Base-by-base conservation (phyloP, 306 rosid genomes). In the Cicer bijugum region DNA sequence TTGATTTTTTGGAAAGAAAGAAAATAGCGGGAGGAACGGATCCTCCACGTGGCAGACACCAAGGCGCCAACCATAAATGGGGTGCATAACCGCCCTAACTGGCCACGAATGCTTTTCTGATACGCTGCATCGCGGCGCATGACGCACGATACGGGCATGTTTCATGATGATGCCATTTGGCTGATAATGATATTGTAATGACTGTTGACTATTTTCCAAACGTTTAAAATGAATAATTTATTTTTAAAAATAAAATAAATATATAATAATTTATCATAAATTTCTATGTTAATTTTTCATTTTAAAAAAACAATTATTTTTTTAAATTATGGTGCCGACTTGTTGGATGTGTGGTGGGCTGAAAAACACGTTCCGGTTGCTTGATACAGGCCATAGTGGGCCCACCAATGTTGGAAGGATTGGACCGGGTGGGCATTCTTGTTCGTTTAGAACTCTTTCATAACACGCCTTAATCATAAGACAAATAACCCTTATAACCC, bases 1-100 rank as follows among this genome's bases (percentile, higher is more conserved):
- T 78, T 67, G 68, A 28, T 28, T 28, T 28, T 28, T 28, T 4
- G 35, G 35, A 68, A 69, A 44, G 62, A 40, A 28, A 3, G 16
- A 66, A 43, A 80, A 59, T 15, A 69, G 84, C 83, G 71, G 86
- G 86, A 46, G 75, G 65, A 80, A 82, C 75, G 83, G 84, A 72
- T 40, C 42, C 9, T 40, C 82, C 89, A 89, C 92, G 92, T 89
- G 97, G 92, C 82, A 9, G 51, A 67, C 83, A 81, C 55, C 64
- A 45, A 75, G 64, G 77, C 69, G 81, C 78, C 81, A 81, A 81
- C 64, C 74, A 1, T 15, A 47, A 23, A 8, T 42, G 53, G 14
- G 12, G 12, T 15, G 11, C 3, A 59, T 35, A 81, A 69, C 83
- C 75, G 72, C 78, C 58, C 5, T 7, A 68, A 80, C 73, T 60